Conservation (phyloP, 2,329 filamentous ascomycete species). For the Cladosporium halotolerans region DNA sequence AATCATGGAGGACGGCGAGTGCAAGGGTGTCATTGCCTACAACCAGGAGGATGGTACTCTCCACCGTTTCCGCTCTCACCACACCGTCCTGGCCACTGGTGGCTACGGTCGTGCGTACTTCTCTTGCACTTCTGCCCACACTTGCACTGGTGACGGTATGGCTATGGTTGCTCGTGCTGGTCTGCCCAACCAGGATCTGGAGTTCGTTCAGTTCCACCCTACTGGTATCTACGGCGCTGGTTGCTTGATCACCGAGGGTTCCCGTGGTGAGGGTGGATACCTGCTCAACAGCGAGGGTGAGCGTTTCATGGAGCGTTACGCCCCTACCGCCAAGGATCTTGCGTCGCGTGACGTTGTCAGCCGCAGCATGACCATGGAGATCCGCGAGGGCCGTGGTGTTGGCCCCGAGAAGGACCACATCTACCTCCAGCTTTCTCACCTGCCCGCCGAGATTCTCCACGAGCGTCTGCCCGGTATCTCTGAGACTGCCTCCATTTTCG, state of each 20-base stretch:
- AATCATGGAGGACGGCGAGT: slow-evolving; percentile 95
- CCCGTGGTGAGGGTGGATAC: slow-evolving; percentile 96
- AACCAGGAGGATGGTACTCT: slow-evolving; percentile 98
- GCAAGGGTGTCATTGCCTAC: slow-evolving; percentile 93
- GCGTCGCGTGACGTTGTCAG: slow-evolving; percentile 94
- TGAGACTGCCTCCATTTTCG: slow-evolving; percentile 94
- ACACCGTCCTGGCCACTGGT: slow-evolving; percentile 94
- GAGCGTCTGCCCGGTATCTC: slow-evolving; percentile 98
- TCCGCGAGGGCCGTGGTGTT: slow-evolving; percentile 93
- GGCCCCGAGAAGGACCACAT: slow-evolving; percentile 97
- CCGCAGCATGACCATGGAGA: slow-evolving; percentile 97
- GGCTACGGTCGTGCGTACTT: slow-evolving; percentile 98
- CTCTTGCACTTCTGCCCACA: slow-evolving; percentile 95
- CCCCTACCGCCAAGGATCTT: slow-evolving; percentile 95
- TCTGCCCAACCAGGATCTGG: slow-evolving; percentile 96
- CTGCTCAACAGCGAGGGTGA: slow-evolving; percentile 96
- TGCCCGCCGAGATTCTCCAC: slow-evolving; percentile 84
- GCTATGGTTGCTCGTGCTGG: slow-evolving; percentile 98
- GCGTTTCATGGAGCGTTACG: slow-evolving; percentile 98
- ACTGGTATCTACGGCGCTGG: slow-evolving; percentile 98
- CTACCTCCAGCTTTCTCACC: slow-evolving; percentile 93
- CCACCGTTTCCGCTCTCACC: slow-evolving; percentile 92
- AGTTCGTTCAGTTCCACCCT: slow-evolving; percentile 99
- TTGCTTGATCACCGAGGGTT: slow-evolving; percentile 95
- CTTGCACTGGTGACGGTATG: slow-evolving; percentile 98